A percentile compares a stretch with the other conserved stretches of the same genome.
These are phyloP conservation scores for Trematosphaeria pertusa DNA, from an alignment of 2,329 filamentous ascomycete species.

Conservation along the genomic window DNA sequence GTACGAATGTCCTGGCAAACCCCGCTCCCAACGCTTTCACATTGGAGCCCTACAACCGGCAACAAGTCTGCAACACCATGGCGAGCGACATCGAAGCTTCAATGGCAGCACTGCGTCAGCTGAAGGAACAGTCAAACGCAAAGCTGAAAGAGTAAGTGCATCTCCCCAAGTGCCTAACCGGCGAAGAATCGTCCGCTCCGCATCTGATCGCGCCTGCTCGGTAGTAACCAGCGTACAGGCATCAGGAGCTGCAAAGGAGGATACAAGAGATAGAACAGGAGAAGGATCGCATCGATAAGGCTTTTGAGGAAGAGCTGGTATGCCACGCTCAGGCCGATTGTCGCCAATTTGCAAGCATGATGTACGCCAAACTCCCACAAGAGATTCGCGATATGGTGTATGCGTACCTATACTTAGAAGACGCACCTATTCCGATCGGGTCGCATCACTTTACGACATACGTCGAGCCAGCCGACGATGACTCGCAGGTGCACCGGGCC, in stretches of 20 bases:
- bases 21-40: no score
- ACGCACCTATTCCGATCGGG: constrained; percentile 27
- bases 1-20: no score
- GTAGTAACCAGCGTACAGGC: no score
- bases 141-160: constrained; percentile 4
- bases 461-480: background rate
- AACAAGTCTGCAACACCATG: background rate
- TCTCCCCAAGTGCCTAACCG: background rate
- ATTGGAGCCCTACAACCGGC: no score
- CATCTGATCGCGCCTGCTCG: no score
- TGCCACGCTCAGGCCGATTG: constrained; percentile 21
- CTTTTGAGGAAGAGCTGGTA: constrained; percentile 4
- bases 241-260: no score
- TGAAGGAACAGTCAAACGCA: background rate
- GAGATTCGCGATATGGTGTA: constrained; percentile 32
- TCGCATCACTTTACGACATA: constrained; percentile 32
- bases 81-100: constrained; percentile 1
- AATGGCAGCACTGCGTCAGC: background rate
- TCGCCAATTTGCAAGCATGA: constrained; percentile 17
- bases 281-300: constrained; percentile 14
- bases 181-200: background rate
- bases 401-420: constrained; percentile 28
- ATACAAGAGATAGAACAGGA: constrained; percentile 1
- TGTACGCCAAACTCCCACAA: constrained; percentile 26
- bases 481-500: background rate